A percentile compares a stretch with the other conserved stretches of the same genome.
Evolutionary conservation across 2,329 filamentous ascomycete genomes (phyloP).

Genomic region (Aspergillus sp.): DNA sequence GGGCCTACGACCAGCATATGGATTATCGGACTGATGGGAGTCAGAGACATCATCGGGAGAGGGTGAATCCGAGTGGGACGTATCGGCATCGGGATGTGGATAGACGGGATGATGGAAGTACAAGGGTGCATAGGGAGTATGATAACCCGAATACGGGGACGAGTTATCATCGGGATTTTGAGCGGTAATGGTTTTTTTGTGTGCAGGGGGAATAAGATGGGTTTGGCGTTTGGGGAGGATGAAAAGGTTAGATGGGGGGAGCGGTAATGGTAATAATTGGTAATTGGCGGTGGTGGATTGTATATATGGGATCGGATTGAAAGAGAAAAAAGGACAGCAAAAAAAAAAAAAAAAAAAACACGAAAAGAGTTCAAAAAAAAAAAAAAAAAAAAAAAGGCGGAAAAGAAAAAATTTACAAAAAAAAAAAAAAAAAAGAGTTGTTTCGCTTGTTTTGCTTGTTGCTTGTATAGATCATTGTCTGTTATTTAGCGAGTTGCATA

Average conservation of each 20-base stretch:
- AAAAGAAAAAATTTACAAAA: neutral
- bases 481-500: constrained; percentile 5
- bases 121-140: constrained; percentile 26
- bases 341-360: constrained; percentile 15
- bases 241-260: neutral
- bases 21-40: constrained; percentile 22
- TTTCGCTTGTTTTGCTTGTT: neutral
- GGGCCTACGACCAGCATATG: constrained; percentile 29
- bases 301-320: constrained; percentile 1
- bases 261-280: neutral
- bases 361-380: constrained; percentile 7
- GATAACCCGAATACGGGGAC: constrained; percentile 28
- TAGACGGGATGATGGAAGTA: constrained; percentile 21
- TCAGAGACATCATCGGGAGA: constrained; percentile 26
- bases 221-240: neutral
- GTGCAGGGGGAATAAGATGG: neutral
- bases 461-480: neutral
- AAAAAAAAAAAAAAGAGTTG: too few relatives aligned
- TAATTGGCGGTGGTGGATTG: constrained; percentile 6
- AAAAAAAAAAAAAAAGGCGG: constrained; percentile 1
- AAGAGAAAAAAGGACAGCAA: neutral
- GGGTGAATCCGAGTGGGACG: constrained; percentile 21
- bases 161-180: constrained; percentile 28
- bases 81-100: constrained; percentile 30
- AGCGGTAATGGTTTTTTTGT: constrained; percentile 11